Base-by-base conservation (phyloP, 2,329 filamentous ascomycete species). In the Hypomyces rosellus region DNA sequence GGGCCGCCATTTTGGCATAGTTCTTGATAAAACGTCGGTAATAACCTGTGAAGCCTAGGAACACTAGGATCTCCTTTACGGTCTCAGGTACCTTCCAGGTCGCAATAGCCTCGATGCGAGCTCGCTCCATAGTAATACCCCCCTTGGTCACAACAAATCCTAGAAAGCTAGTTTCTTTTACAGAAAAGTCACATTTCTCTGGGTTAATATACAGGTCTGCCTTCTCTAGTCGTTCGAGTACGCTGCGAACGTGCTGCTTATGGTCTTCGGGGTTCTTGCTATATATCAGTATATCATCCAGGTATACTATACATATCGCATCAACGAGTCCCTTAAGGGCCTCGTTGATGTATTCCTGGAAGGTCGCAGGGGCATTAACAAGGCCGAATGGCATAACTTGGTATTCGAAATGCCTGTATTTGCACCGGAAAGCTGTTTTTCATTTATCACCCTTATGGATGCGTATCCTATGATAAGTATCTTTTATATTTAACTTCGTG, bases 291-390 rank as follows among this genome's bases (percentile, higher is more conserved):
- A 45, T 46, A 34, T 47, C 37, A 48, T 55, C 5, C 5, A 20
- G 5, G 5, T 20, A 20, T 20, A 20, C 20, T 20, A 20, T 20
- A 20, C 5, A 20, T 20, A 20, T 20, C 5, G 5, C 54, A 41
- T 54, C 46, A 45, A 55, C 50, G 54, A 52, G 52, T 36, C 52
- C 12, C 20, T 46, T 42, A n/a, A 54, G 33, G 3, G 15, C 50
- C 2, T 20, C 14, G 46, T 53, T 20, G 5, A 20, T 20, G 5
- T 20, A 20, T 20, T 20, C 20, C 5, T 20, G 5, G 5, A 20
- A 20, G 20, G n/a, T n/a, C n/a, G n/a, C n/a, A n/a, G n/a, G n/a
- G n/a, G n/a, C n/a, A n/a, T n/a, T n/a, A n/a, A n/a, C n/a, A n/a
- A n/a, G n/a, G n/a, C n/a, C n/a, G n/a, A n/a, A n/a, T n/a, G n/a